Conservation (phyloP, 2,329 filamentous ascomycete genomes). For the Alternaria consortialis region DNA sequence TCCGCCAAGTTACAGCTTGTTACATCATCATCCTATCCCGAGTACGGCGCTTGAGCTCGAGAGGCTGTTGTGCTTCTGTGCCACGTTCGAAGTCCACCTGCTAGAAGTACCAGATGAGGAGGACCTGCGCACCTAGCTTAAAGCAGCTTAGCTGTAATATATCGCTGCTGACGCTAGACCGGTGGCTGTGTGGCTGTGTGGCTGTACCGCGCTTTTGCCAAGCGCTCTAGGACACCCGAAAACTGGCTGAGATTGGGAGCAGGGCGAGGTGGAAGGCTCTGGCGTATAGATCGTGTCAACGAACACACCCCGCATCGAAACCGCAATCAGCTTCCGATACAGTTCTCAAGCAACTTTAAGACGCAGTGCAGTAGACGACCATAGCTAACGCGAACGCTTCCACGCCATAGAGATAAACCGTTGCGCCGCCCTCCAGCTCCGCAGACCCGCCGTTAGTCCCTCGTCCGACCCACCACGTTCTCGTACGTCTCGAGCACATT, state of each 20-base stretch:
- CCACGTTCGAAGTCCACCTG: too few species aligned
- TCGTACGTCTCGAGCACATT: too few species aligned
- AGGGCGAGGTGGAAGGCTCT: neutral
- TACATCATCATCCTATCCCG: too few species aligned
- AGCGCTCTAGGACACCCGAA: constrained; percentile 9
- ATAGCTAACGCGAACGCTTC: constrained; percentile 22
- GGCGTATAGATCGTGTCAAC: constrained; percentile 15
- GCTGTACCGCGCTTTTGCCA: constrained; percentile 10
- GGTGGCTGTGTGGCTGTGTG: too few species aligned
- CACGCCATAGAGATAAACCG: constrained; percentile 18
- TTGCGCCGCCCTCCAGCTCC: constrained; percentile 16
- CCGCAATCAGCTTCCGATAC: constrained; percentile 15
- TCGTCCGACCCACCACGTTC: constrained; percentile 13
- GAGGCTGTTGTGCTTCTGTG: too few species aligned
- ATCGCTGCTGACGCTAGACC: too few species aligned
- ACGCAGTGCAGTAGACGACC: constrained; percentile 20
- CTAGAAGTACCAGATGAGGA: too few species aligned
- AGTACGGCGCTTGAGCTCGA: too few species aligned
- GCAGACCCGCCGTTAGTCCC: constrained; percentile 20
- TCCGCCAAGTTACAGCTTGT: too few species aligned
- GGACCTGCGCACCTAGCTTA: too few species aligned
- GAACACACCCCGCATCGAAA: constrained; percentile 12
- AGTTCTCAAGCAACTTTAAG: constrained; percentile 19
- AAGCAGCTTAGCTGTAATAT: too few species aligned
- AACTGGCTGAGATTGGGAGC: constrained; percentile 7